Percentiles rank a stretch among this genome's conserved stretches.
Evolutionary conservation across 352 stramenopile genomes (phyloP).

Genomic region (Pythium sp.): DNA sequence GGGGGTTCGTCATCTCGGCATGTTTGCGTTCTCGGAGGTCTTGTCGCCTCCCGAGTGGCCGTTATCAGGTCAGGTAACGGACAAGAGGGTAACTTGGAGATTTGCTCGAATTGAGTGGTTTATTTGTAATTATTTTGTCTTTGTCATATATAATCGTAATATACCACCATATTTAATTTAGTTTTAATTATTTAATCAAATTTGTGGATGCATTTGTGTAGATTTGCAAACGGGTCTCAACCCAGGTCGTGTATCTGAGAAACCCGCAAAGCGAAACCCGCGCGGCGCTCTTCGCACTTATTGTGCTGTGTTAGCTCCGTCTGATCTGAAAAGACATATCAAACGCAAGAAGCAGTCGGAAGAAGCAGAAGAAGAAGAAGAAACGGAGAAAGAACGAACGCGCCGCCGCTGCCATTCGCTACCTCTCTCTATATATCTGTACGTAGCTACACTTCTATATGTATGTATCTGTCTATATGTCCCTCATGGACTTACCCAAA

Average conservation of each 20-base stretch:
- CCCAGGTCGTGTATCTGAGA: neutral
- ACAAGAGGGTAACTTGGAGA: too few relatives aligned
- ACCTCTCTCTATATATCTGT: neutral
- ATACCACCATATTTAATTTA: neutral
- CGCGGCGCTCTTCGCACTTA: too few relatives aligned
- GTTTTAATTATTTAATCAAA: neutral
- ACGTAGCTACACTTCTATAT: neutral
- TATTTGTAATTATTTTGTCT: neutral
- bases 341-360: constrained; percentile 4
- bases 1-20: too few relatives aligned
- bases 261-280: neutral
- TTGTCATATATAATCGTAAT: neutral
- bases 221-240: neutral
- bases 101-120: too few relatives aligned
- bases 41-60: too few relatives aligned
- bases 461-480: neutral
- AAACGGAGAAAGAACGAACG: constrained; percentile 2
- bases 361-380: neutral
- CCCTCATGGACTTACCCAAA: neutral
- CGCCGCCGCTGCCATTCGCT: neutral
- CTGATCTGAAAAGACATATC: constrained; percentile 5
- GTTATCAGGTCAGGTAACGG: too few relatives aligned
- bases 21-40: too few relatives aligned
- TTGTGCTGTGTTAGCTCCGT: neutral
- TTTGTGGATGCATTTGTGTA: neutral